Evolutionary conservation across 257 asterid species (phyloP).

Genomic region (Solanum medicagineum): DNA sequence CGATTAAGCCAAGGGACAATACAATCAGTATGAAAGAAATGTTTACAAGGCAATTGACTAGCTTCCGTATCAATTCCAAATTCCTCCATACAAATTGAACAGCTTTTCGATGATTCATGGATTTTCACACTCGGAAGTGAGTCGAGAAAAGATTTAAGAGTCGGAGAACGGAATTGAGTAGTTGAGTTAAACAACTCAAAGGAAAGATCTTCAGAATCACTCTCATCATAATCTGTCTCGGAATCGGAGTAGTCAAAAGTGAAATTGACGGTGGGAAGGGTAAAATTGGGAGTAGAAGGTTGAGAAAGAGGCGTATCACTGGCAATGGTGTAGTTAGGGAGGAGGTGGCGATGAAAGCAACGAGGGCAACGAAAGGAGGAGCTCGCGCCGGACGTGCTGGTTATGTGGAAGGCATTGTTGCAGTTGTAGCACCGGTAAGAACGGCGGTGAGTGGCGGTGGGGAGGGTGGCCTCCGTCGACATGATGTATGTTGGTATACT

Average conservation of each 20-base stretch:
- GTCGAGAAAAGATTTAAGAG: constrained; percentile 17
- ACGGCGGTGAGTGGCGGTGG: no score
- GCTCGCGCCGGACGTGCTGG: no score
- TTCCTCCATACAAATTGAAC: constrained; percentile 51
- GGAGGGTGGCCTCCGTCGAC: no score
- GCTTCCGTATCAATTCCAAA: constrained; percentile 13
- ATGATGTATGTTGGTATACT: no score
- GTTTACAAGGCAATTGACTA: constrained; percentile 35
- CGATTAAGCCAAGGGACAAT: constrained; percentile 38
- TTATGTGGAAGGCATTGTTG: no score
- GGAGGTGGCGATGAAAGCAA: no score
- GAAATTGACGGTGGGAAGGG: no score
- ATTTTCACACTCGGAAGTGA: constrained; percentile 22
- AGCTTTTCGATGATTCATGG: constrained; percentile 9
- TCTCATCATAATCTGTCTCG: constrained; percentile 20
- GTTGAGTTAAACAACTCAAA: constrained; percentile 8
- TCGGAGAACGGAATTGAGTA: constrained; percentile 6
- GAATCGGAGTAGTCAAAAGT: not conserved
- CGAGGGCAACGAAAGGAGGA: no score
- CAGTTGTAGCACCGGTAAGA: no score
- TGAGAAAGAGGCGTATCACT: no score
- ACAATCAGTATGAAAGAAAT: constrained; percentile 37
- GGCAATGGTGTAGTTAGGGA: no score
- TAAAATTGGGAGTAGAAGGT: no score
- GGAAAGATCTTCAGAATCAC: constrained; percentile 21